Evolutionary conservation across 1,284 basidiomycete genomes (phyloP), one percentile per base, ranked within the genome.

Genomic region (Cerioporus squamosus): DNA sequence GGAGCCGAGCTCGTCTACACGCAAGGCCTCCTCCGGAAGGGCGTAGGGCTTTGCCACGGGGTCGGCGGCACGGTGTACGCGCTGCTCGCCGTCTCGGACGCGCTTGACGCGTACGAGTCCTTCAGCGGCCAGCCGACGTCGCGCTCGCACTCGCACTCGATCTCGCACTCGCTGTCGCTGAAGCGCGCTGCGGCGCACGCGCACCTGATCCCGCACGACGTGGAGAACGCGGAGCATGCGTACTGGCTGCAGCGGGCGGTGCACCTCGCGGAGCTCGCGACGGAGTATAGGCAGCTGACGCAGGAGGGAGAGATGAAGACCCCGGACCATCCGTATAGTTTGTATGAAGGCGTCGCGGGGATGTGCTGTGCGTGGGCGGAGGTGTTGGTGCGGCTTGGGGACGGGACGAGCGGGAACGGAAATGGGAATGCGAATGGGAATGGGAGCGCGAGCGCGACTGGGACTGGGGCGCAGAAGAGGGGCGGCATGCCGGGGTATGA

Each of bases 331-430:
- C 82, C 81, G 12, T 81, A 76, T 73, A 85, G 83, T 61, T 68
- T 85, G 59, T 85, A 83, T 59, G 82, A 82, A 62, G 83, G 84
- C 12, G 57, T 77, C 38, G 79, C 80, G 12, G 84, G 84, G 17
- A 81, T 83, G 77, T 84, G 82, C 62, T 81, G 79, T 59, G 82
- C 81, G 17, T 85, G 81, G 79, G 76, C 74, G 15, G 81, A 81
- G 62, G 70, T 82, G 15, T 61, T 81, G 20, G 66, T 65, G 44
- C 70, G 77, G 47, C 53, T 82, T 55, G 56, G 45, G 54, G 46
- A 53, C 6, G 54, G 55, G 42, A 39, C 51, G 9, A 29, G 55
- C 49, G 20, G 20, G 20, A n/a, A n/a, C n/a, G 58, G 60, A 26
- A 46, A 31, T 24, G 57, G n/a, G 31, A 15, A 43, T 22, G 52